phyloP scores from a whole-genome alignment of 352 stramenopile genomes.

The Phytophthora europaea region DNA sequence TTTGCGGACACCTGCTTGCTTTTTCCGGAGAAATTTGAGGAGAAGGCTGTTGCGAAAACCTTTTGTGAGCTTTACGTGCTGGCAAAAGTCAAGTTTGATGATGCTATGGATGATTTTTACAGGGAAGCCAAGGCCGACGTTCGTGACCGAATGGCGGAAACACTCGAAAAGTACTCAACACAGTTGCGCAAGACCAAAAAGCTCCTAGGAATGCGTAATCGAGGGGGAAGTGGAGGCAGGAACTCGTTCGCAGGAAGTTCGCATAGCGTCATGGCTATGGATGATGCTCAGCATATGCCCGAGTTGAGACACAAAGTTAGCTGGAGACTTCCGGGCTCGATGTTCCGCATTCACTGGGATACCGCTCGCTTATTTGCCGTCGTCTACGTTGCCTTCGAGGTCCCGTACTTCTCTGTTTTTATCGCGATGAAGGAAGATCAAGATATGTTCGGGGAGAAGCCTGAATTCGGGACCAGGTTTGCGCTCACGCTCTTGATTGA shows the following conservation, averaged over 20 bases:
- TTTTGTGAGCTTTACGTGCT: constrained; percentile 89
- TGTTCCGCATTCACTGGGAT: constrained; percentile 69
- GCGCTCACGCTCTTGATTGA: constrained; percentile 50
- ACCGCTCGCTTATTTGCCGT: constrained; percentile 47
- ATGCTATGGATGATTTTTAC: constrained; percentile 65
- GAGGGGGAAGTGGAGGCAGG: constrained; percentile 19
- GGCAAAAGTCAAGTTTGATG: constrained; percentile 70
- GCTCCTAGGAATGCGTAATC: constrained; percentile 59
- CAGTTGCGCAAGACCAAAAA: constrained; percentile 85
- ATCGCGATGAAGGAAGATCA: constrained; percentile 62
- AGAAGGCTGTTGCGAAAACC: constrained; percentile 78
- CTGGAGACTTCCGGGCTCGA: constrained; percentile 62
- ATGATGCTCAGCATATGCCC: not conserved
- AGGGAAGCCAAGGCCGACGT: constrained; percentile 40
- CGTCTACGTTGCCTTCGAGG: constrained; percentile 71
- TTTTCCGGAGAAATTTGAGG: constrained; percentile 64
- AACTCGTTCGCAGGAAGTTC: constrained; percentile 13
- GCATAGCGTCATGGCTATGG: constrained; percentile 9
- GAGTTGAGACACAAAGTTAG: not conserved
- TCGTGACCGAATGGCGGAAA: constrained; percentile 48
- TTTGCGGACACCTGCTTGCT: constrained; percentile 77
- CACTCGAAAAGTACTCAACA: constrained; percentile 63
- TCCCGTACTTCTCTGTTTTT: constrained; percentile 79
- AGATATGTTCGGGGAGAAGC: constrained; percentile 49
- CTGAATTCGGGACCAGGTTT: constrained; percentile 47